Evolutionary conservation across 2,329 filamentous ascomycete species (phyloP), one percentile per base, ranked within the genome.

Genomic region (Dothideomycetes sp.): DNA sequence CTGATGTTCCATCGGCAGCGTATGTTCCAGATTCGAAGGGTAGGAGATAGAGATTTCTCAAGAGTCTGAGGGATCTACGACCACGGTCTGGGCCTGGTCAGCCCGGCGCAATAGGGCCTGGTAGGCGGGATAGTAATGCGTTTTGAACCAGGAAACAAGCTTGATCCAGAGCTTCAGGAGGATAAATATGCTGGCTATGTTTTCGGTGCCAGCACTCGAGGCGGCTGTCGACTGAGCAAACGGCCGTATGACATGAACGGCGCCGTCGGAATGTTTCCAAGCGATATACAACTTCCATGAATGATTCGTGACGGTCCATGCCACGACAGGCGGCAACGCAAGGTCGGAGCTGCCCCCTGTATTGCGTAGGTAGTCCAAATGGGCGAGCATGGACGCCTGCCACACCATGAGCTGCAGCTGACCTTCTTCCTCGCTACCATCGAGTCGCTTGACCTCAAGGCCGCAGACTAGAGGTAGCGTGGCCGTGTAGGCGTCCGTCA

Each of bases 321-420:
- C 33, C 15, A 28, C 25, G 15, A 27, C 8, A 5, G 25, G 23
- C 18, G 33, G 33, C 27, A 36, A 23, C 13, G 15, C 22, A 11
- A 29, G 22, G 33, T 36, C 33, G 10, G 13, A 11, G 23, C 18
- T 15, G 23, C 23, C 25, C 15, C 33, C 16, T 13, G 15, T 18
- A 2, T 29, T 4, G 13, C 15, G 25, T 23, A 36, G 22, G 23
- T 36, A 17, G 15, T 36, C 23, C 33, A 36, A 20, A 12, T 27
- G 9, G 23, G 23, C 15, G 33, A 27, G 25, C 22, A 36, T 27
- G 3, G 31, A 18, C 17, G 22, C 18, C 22, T 35, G 33, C 35
- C 25, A 38, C 15, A 38, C 35, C 17, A 30, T 30, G 27, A 38
- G 35, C 27, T 38, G 25, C 13, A 38, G 24, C 19, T 38, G 17